Evolutionary conservation across 148 eudicot species (phyloP).

Genomic region (Heliamphora exappendiculata): DNA sequence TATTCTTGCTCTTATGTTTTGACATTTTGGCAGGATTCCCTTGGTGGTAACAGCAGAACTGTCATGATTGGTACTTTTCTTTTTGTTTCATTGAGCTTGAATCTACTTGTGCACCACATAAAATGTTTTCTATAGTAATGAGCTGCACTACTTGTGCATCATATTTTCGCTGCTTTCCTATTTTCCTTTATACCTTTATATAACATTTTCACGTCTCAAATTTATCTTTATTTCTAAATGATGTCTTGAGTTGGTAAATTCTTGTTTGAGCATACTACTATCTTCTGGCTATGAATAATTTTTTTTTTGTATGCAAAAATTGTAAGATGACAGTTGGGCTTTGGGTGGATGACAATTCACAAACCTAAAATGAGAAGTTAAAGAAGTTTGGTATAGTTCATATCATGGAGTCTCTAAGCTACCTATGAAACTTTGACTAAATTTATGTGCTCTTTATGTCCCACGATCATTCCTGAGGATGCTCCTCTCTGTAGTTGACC

Average conservation of each 20-base stretch:
- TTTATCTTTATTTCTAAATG: neutral
- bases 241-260: neutral
- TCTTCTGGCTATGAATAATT: neutral
- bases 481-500: neutral
- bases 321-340: neutral
- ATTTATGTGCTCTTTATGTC: neutral
- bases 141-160: neutral
- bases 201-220: neutral
- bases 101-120: neutral
- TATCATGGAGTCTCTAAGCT: conserved; percentile 1
- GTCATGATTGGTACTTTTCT: conserved; percentile 77
- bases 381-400: neutral
- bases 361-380: neutral
- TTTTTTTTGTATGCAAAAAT: neutral
- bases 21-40: conserved; percentile 71
- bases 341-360: neutral
- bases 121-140: neutral
- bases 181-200: neutral
- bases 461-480: neutral
- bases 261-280: neutral
- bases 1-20: conserved; percentile 9
- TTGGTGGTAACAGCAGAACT: conserved; percentile 99
- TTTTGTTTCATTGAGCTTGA: conserved; percentile 6
- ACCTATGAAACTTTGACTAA: neutral
- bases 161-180: neutral